phyloP scores from a whole-genome alignment of 306 rosid species.

The Cicer yamashitae region DNA sequence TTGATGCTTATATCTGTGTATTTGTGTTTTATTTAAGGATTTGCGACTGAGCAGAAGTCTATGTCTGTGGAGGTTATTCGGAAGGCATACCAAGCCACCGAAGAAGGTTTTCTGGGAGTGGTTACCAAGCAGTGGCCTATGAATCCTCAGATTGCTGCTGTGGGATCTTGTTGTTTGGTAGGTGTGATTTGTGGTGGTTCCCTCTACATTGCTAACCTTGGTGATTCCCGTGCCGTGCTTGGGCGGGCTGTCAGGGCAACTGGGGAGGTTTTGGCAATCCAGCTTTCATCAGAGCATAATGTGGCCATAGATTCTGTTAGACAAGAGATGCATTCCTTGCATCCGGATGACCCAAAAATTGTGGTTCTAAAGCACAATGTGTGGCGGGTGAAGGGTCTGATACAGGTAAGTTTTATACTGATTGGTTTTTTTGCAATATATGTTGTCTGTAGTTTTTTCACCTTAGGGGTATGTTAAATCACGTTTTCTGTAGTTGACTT shows the following conservation, averaged over 20 bases:
- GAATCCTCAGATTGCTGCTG: constrained; percentile 95
- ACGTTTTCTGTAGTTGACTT: constrained; percentile 7
- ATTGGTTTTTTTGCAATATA: constrained; percentile 5
- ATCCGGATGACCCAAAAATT: constrained; percentile 80
- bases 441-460: constrained; percentile 11
- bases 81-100: constrained; percentile 92
- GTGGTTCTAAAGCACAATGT: constrained; percentile 94
- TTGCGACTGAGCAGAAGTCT: constrained; percentile 80
- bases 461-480: constrained; percentile 22
- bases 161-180: constrained; percentile 89
- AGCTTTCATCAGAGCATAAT: constrained; percentile 89
- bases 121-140: constrained; percentile 83
- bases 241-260: constrained; percentile 78
- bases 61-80: constrained; percentile 87
- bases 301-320: constrained; percentile 85
- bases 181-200: constrained; percentile 80
- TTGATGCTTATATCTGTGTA: constrained; percentile 8
- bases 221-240: constrained; percentile 96
- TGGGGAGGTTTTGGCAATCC: constrained; percentile 84
- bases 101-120: constrained; percentile 83
- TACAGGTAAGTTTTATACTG: constrained; percentile 67
- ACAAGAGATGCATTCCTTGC: constrained; percentile 90
- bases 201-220: constrained; percentile 88
- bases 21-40: constrained; percentile 55
- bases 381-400: constrained; percentile 97